phyloP scores from a whole-genome alignment of 441 rosid genomes.

The Jatropha multifida region DNA sequence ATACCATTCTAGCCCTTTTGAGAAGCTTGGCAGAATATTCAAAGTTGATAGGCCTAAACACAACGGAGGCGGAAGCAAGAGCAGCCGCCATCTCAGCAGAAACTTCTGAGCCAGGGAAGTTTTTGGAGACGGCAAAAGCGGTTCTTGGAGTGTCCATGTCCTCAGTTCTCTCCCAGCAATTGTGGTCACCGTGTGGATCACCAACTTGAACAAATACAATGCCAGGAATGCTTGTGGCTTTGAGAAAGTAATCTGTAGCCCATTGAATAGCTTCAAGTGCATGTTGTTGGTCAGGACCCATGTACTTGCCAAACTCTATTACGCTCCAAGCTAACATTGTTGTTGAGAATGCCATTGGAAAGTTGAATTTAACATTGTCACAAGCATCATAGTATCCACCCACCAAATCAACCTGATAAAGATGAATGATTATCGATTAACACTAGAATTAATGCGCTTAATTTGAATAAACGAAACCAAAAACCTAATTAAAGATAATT shows the following conservation, averaged over 20 bases:
- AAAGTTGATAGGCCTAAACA: constrained; percentile 53
- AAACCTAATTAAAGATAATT: too few relatives aligned
- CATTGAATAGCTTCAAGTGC: constrained; percentile 67
- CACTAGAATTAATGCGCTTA: neutral
- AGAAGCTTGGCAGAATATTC: constrained; percentile 62
- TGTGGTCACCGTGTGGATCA: constrained; percentile 45
- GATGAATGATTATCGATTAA: neutral
- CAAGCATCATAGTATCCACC: constrained; percentile 96
- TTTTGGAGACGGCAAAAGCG: constrained; percentile 55
- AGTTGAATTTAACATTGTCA: constrained; percentile 78
- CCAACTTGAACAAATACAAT: constrained; percentile 80
- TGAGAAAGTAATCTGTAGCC: constrained; percentile 77
- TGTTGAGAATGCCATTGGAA: constrained; percentile 86
- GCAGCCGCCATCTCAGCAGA: constrained; percentile 80
- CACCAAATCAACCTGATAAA: constrained; percentile 48
- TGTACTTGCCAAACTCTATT: constrained; percentile 61
- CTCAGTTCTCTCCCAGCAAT: constrained; percentile 75
- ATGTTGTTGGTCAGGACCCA: constrained; percentile 65
- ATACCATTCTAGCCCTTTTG: constrained; percentile 44
- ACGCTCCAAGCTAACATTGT: constrained; percentile 87
- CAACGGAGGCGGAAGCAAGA: constrained; percentile 71
- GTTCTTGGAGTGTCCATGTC: constrained; percentile 66
- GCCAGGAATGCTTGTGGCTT: constrained; percentile 67
- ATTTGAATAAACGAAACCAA: too few relatives aligned
- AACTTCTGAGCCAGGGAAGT: constrained; percentile 72